Evolutionary conservation across 2,329 filamentous ascomycete genomes (phyloP), one percentile per base, ranked within the genome.

Genomic region (Aspergillus awamori): DNA sequence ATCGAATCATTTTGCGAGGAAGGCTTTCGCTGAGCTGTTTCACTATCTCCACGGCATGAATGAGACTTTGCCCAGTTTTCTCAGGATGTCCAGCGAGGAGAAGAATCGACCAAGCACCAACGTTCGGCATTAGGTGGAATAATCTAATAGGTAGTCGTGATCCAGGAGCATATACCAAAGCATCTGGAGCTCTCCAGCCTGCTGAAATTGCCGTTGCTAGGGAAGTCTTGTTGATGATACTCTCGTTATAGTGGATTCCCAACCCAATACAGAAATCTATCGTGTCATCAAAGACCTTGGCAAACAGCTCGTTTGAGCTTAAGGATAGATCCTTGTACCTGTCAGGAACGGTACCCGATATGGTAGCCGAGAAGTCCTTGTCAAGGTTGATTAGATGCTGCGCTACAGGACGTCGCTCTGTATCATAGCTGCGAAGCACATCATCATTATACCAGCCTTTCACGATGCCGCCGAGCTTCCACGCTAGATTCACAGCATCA

Each of bases 401-500:
- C 7, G 72, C 72, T 7, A 69, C 67, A 3, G 70, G 11, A 68
- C 75, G 20, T n/a, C 74, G 66, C 54, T 77, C 74, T 1, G 56
- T 47, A 11, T 67, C 53, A 48, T 76, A 77, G 1, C 70, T 75
- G 17, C 68, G 58, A 4, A 76, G 66, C 1, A 73, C 58, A 13
- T 66, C 58, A 4, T 58, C 60, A 2, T 55, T 13, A 70, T 70
- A 45, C 24, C 24, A 24, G 6, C 61, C 65, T 24, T 73, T 72
- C 3, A 81, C 67, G 2, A 79, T 78, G 5, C 76, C 69, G 0
- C 78, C 79, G 3, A 85, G 74, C 66, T 84, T 85, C 82, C 83
- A 85, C n/a, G 77, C 79, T 0, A 85, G 74, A 61, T 84, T 84
- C 15, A 81, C 72, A 1, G 81, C 79, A 57, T 84, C 83, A 15